Conservation (phyloP, 2,329 filamentous ascomycete species). For the Cladophialophora psammophila region DNA sequence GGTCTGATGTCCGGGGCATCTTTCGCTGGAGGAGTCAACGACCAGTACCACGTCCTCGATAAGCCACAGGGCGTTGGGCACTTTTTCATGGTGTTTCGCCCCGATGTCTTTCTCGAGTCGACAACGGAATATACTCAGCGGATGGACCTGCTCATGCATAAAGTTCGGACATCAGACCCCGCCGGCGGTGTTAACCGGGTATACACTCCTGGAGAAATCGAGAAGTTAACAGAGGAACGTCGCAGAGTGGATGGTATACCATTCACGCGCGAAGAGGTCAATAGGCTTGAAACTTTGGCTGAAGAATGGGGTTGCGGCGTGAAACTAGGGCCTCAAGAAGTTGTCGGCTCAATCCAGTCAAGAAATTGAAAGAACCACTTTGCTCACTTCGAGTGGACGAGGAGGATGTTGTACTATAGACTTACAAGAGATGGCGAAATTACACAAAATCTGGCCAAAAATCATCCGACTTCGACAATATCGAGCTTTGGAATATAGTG, state of each 20-base stretch:
- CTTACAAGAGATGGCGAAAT: too few species aligned
- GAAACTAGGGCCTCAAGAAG: background rate
- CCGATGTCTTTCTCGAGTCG: conserved; percentile 72
- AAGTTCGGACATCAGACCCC: conserved; percentile 60
- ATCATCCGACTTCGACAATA: too few species aligned
- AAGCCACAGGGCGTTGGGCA: conserved; percentile 75
- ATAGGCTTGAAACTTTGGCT: background rate
- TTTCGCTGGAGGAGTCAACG: conserved; percentile 77
- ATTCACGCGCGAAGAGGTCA: background rate
- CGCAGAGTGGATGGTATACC: background rate
- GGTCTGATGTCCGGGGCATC: conserved; percentile 75
- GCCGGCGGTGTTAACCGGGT: conserved; percentile 63
- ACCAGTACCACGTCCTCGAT: conserved; percentile 72
- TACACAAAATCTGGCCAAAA: too few species aligned
- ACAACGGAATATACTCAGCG: conserved; percentile 70
- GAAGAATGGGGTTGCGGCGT: background rate
- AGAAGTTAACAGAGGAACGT: conserved; percentile 38
- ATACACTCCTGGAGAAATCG: conserved; percentile 65
- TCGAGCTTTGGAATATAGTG: too few species aligned
- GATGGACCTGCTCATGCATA: conserved; percentile 64
- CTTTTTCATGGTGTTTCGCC: conserved; percentile 74
- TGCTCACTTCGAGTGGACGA: background rate
- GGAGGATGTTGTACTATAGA: too few species aligned
- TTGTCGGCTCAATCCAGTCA: background rate
- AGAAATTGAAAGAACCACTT: too few species aligned